Evolutionary conservation across 2,329 filamentous ascomycete genomes (phyloP).

Genomic region (Fusarium agapanthi): DNA sequence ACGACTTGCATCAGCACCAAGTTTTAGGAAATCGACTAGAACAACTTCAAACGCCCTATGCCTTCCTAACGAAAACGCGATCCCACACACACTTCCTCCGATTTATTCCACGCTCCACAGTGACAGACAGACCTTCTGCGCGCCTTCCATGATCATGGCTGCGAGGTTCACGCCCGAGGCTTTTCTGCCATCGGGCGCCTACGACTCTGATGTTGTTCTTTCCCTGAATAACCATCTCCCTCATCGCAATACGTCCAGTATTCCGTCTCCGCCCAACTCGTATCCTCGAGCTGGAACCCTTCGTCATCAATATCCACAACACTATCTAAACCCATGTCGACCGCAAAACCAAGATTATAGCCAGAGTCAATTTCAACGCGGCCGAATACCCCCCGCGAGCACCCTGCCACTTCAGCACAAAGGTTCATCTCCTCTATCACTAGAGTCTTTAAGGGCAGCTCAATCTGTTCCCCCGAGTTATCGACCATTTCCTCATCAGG

Average conservation of each 20-base stretch:
- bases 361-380: constrained; percentile 26
- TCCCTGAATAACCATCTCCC: constrained; percentile 29
- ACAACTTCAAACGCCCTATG: constrained; percentile 25
- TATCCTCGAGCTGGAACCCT: constrained; percentile 31
- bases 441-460: constrained; percentile 39
- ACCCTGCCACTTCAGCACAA: constrained; percentile 28
- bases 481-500: constrained; percentile 24
- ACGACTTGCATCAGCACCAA: background rate
- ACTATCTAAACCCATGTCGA: constrained; percentile 31
- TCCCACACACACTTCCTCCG: constrained; percentile 19
- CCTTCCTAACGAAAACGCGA: constrained; percentile 32
- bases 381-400: constrained; percentile 38
- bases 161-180: constrained; percentile 39
- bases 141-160: constrained; percentile 36
- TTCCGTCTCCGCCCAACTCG: constrained; percentile 30
- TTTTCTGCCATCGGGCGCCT: constrained; percentile 42
- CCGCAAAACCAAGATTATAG: constrained; percentile 27
- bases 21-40: constrained; percentile 16
- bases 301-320: constrained; percentile 37
- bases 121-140: constrained; percentile 13
- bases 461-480: constrained; percentile 28
- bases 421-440: constrained; percentile 34
- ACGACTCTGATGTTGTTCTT: constrained; percentile 34
- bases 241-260: constrained; percentile 23
- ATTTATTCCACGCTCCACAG: constrained; percentile 27